A percentile compares a stretch with the other conserved stretches of the same genome.
phyloP scores from a whole-genome alignment of 2,329 filamentous ascomycete species.

The Botrytis byssoidea region DNA sequence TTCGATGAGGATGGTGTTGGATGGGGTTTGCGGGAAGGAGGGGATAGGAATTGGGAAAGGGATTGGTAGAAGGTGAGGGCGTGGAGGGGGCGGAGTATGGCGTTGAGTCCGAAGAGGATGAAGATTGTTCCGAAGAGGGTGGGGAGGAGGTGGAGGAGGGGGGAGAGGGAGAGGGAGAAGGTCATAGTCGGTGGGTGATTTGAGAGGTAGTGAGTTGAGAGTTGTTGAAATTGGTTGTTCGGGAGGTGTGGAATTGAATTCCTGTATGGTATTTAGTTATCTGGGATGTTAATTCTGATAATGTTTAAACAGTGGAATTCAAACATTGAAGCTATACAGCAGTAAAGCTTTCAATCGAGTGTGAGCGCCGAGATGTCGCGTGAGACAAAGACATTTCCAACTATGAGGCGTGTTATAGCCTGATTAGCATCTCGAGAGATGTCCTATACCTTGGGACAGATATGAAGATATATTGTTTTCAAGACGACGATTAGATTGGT shows the following conservation, averaged over 20 bases:
- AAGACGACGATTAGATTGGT: not conserved
- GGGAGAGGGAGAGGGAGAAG: not conserved
- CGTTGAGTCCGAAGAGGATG: constrained; percentile 43
- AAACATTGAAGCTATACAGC: not conserved
- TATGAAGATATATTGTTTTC: not conserved
- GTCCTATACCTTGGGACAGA: not conserved
- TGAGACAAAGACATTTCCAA: not conserved
- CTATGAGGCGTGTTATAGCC: too few relatives aligned
- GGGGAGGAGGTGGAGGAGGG: constrained; percentile 14
- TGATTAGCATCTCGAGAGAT: not conserved
- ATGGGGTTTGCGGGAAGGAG: not conserved
- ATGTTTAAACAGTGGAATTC: not conserved
- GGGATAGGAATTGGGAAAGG: not conserved
- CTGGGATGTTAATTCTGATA: not conserved
- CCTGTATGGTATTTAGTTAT: not conserved
- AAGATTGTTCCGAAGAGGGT: constrained; percentile 22
- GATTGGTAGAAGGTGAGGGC: constrained; percentile 42
- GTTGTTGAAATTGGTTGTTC: not conserved
- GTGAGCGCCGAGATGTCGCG: not conserved
- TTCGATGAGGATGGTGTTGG: constrained; percentile 40
- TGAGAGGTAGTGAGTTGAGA: not conserved
- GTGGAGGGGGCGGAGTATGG: constrained; percentile 33
- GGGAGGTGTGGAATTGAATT: too few relatives aligned
- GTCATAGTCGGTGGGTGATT: not conserved
- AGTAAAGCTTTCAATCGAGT: not conserved